Evolutionary conservation across 495 filamentous ascomycete genomes (phyloP), one percentile per base, ranked within the genome.

Genomic region (Hypoxylon perforatum): DNA sequence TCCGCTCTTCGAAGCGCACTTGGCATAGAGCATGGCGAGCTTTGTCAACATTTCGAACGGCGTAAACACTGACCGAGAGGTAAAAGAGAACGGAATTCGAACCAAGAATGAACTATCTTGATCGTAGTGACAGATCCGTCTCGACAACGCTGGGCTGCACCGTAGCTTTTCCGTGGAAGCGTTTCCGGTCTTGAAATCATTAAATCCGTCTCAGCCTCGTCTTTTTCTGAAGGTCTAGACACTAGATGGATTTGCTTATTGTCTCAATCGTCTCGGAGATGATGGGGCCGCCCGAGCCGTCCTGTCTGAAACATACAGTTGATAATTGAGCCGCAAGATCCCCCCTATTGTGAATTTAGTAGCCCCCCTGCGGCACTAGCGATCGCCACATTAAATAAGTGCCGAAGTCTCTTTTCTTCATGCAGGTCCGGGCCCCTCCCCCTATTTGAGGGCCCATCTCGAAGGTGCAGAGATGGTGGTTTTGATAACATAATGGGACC

Each of bases 281-380:
- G 15, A 46, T 44, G 44, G 57, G 8, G 52, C 57, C 14, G 55
- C 49, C 50, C 38, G 38, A 57, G 19, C 8, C 25, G 18, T 61
- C 36, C 33, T 21, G 36, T 18, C 28, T 61, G 49, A 68, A 44
- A 68, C 65, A 63, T 51, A 30, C 65, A 68, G 58, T 21, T 58
- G 28, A 63, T 69, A 63, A 36, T 56, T 19, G 17, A 59, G 38
- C 50, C 59, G 53, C 46, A 42, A 56, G 23, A 50, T 45, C 51
- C 14, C 22, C 46, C 9, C 47, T 61, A 64, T 57, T 64, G 18
- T 42, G 44, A 42, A 44, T 50, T 64, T 44, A 44, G 47, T 50
- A 59, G 18, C 39, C 3, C 14, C n/a, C 5, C 57, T 22, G 11
- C 17, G 7, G 33, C 17, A 49, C 56, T 53, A 64, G 35, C 33